These are phyloP conservation scores for Candida lessepsii DNA, from an alignment of 805 yeast species.

Conservation along the genomic window DNA sequence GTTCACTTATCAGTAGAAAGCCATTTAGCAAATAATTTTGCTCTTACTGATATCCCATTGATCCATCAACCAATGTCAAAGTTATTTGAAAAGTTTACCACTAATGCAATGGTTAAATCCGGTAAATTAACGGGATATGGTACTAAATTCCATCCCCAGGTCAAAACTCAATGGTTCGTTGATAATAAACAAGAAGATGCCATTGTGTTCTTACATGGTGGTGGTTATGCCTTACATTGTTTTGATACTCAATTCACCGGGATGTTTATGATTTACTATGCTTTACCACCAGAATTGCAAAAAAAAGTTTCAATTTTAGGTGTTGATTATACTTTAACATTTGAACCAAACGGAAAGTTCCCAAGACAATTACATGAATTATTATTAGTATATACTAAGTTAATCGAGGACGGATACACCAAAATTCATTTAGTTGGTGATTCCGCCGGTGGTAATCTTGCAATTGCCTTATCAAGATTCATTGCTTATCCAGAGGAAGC, in stretches of 20 bases:
- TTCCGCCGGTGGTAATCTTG: constrained; percentile 43
- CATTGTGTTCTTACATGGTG: constrained; percentile 39
- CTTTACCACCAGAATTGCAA: constrained; percentile 21
- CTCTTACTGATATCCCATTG: constrained; percentile 21
- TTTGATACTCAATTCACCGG: constrained; percentile 32
- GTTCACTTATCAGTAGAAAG: constrained; percentile 25
- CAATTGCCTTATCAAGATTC: constrained; percentile 20
- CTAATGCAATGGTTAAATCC: constrained; percentile 13
- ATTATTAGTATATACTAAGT: constrained; percentile 23
- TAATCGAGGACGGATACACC: constrained; percentile 21
- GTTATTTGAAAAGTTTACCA: constrained; percentile 14
- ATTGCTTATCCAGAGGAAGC: constrained; percentile 34
- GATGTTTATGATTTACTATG: constrained; percentile 26
- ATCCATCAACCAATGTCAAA: constrained; percentile 23
- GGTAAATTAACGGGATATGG: constrained; percentile 17
- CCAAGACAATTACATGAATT: constrained; percentile 35
- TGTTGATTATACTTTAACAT: constrained; percentile 32
- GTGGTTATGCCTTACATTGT: constrained; percentile 29
- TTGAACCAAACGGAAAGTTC: constrained; percentile 26
- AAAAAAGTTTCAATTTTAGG: constrained; percentile 24
- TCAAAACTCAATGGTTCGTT: constrained; percentile 33
- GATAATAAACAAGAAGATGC: constrained; percentile 19
- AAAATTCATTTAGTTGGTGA: constrained; percentile 40
- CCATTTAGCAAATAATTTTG: constrained; percentile 25
- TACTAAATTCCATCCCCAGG: constrained; percentile 18